These are phyloP conservation scores for Euphorbia schlechtendalii DNA, from an alignment of 441 rosid species.

Conservation along the genomic window DNA sequence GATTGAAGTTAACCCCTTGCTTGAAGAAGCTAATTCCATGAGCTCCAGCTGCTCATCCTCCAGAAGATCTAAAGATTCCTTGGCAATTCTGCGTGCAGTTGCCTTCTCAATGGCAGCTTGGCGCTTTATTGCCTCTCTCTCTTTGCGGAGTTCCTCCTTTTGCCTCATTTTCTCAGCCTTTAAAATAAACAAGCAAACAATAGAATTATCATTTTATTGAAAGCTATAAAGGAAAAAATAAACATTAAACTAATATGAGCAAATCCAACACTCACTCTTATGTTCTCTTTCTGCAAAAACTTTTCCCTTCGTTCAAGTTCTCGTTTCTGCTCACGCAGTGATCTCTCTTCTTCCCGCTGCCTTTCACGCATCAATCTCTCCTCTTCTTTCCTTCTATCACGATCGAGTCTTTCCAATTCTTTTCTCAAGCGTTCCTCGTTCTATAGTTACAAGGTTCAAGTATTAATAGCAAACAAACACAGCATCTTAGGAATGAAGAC, in stretches of 20 bases:
- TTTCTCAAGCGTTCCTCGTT: conserved; percentile 77
- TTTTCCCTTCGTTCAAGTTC: conserved; percentile 94
- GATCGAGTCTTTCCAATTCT: conserved; percentile 89
- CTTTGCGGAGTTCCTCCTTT: conserved; percentile 83
- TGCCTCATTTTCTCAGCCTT: conserved; percentile 89
- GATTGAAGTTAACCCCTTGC: conserved; percentile 70
- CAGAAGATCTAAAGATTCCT: conserved; percentile 95
- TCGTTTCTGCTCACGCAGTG: conserved; percentile 74
- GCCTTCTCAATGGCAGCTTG: conserved; percentile 95
- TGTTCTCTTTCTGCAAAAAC: conserved; percentile 72
- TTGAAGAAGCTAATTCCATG: conserved; percentile 92
- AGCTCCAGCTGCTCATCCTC: conserved; percentile 98
- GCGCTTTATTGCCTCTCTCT: conserved; percentile 75
- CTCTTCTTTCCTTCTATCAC: conserved; percentile 95
- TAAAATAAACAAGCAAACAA: conserved; percentile 12
- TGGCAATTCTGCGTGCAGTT: conserved; percentile 93
- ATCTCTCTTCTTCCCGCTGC: conserved; percentile 89
- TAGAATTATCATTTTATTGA: neutral
- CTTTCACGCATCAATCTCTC: conserved; percentile 94
- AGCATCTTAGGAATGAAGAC: neutral
- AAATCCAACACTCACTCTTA: conserved; percentile 48
- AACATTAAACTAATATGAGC: neutral
- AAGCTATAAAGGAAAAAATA: neutral
- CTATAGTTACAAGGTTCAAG: conserved; percentile 33
- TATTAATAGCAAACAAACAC: conserved; percentile 14